These are phyloP conservation scores for Haematococcus sp. DNA, from an alignment of 139 green algal species.

Conservation along the genomic window DNA sequence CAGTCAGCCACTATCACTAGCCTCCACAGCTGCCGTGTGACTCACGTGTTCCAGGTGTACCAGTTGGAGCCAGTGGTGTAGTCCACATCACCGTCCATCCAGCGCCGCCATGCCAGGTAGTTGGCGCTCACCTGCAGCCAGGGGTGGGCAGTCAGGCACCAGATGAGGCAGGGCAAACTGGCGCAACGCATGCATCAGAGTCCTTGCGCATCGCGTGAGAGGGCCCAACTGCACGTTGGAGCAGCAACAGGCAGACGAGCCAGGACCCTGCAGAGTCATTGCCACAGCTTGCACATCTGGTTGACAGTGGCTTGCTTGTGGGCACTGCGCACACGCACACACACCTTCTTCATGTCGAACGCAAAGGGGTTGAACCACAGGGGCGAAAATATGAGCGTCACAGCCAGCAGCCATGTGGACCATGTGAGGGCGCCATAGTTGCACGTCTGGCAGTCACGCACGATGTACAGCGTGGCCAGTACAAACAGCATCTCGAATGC, in stretches of 20 bases:
- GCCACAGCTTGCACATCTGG: no score
- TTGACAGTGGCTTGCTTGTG: no score
- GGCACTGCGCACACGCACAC: no score
- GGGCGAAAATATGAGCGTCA: conserved; percentile 38
- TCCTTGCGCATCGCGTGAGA: no score
- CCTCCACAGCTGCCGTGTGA: no score
- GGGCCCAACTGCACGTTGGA: no score
- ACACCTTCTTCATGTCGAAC: conserved; percentile 46
- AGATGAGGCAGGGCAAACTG: no score
- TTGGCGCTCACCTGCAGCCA: conserved; percentile 15
- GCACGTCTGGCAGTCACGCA: conserved; percentile 24
- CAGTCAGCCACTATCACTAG: no score
- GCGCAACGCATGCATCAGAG: no score
- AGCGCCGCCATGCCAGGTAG: conserved; percentile 37
- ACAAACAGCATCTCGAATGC: conserved; percentile 47
- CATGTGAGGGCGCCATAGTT: conserved; percentile 38
- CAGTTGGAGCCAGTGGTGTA: conserved; percentile 38
- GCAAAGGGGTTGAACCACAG: conserved; percentile 54
- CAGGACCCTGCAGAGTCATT: no score
- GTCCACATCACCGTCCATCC: conserved; percentile 50
- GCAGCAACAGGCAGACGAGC: no score
- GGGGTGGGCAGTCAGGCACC: no score
- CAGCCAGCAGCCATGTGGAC: conserved; percentile 42
- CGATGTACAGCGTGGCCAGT: conserved; percentile 31
- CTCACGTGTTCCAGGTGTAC: conserved; percentile 44